phyloP scores from a whole-genome alignment of 2,329 filamentous ascomycete species.

The Diplodia corticola region DNA sequence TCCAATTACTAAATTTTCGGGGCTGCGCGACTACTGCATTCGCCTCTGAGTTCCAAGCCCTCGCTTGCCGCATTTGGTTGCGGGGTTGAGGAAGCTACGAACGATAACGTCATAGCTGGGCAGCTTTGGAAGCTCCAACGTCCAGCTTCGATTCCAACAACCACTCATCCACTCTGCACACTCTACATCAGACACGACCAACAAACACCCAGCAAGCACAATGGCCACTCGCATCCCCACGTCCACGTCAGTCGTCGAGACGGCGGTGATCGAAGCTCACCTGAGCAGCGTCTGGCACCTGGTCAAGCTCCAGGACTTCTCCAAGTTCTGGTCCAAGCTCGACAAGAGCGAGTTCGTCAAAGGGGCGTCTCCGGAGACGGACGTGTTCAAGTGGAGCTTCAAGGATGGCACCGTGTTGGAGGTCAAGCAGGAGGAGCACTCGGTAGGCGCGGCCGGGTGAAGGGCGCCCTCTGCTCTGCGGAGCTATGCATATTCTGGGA shows the following conservation, averaged over 20 bases:
- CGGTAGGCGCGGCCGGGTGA: conserved; percentile 47
- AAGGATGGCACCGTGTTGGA: conserved; percentile 68
- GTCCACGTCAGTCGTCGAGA: conserved; percentile 65
- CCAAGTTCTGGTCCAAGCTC: conserved; percentile 66
- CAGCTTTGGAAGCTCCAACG: neutral
- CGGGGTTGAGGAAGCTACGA: conserved; percentile 10
- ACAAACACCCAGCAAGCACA: neutral
- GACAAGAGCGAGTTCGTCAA: conserved; percentile 64
- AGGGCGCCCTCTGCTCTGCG: neutral
- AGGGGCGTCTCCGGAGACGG: conserved; percentile 63
- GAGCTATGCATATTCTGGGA: conserved; percentile 8
- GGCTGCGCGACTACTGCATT: neutral
- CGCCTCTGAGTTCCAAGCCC: neutral
- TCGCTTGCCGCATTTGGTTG: conserved; percentile 16
- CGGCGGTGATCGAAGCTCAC: conserved; percentile 66
- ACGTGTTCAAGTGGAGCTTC: conserved; percentile 70
- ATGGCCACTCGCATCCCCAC: conserved; percentile 56
- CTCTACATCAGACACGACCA: neutral
- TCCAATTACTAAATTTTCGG: neutral
- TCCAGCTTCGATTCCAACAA: neutral
- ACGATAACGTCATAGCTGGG: conserved; percentile 8
- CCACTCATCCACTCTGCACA: neutral
- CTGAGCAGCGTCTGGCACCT: conserved; percentile 70
- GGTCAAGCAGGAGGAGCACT: conserved; percentile 76
- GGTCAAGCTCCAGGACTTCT: conserved; percentile 71